phyloP scores from a whole-genome alignment of 495 filamentous ascomycete species.

The Neurospora sp. region DNA sequence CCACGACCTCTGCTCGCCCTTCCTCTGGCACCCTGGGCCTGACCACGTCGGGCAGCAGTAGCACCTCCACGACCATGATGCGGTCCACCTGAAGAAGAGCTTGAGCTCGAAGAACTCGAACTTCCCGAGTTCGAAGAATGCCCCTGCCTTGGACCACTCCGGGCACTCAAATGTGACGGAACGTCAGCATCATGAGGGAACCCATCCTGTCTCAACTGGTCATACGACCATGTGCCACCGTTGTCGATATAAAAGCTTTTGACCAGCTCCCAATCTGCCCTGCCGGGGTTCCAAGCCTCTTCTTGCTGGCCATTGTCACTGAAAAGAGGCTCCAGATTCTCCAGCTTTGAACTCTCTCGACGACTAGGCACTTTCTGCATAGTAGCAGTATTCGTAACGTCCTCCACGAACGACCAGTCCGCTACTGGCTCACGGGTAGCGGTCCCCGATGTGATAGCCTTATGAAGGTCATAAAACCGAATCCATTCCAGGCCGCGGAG shows the following conservation, averaged over 20 bases:
- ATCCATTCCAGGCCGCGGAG: conserved; percentile 30
- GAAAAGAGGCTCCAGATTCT: conserved; percentile 17
- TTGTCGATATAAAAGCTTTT: conserved; percentile 15
- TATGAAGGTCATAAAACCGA: conserved; percentile 23
- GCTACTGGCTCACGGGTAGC: conserved; percentile 5
- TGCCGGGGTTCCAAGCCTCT: conserved; percentile 11
- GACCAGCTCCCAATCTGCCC: conserved; percentile 13
- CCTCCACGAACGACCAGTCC: conserved; percentile 27
- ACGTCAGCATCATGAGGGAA: conserved; percentile 9
- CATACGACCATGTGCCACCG: conserved; percentile 10
- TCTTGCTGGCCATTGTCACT: background rate
- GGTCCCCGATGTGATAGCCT: background rate
- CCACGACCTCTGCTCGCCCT: background rate
- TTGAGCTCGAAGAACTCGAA: background rate
- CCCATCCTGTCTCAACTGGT: conserved; percentile 3
- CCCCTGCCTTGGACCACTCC: background rate
- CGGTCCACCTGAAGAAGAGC: background rate
- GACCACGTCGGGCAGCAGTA: background rate
- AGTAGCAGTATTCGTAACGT: conserved; percentile 16
- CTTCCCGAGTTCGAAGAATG: background rate
- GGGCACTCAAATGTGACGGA: conserved; percentile 2
- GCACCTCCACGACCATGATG: background rate
- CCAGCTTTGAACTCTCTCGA: conserved; percentile 9
- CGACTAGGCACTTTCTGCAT: conserved; percentile 8
- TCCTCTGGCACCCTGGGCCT: background rate